Conservation (phyloP, 345 rosid species). For the Eucalyptus melliodora region DNA sequence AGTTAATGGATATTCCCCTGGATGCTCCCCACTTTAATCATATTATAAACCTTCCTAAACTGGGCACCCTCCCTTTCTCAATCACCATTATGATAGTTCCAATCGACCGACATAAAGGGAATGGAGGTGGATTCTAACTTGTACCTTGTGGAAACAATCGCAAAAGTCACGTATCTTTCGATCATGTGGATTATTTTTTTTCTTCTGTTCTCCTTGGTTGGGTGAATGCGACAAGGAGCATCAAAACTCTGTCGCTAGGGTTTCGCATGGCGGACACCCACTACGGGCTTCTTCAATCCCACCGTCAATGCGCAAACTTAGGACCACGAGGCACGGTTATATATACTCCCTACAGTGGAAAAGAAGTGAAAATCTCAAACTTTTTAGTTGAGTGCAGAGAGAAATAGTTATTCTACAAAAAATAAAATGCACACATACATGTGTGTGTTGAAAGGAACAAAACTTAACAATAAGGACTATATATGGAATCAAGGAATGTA, state of each 20-base stretch:
- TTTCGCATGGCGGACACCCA: neutral
- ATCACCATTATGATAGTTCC: neutral
- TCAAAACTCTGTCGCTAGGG: neutral
- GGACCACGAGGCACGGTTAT: neutral
- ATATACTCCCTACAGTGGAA: neutral
- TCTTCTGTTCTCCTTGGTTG: neutral
- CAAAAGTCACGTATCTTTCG: neutral
- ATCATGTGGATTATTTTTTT: neutral
- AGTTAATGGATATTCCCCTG: neutral
- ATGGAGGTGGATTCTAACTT: neutral
- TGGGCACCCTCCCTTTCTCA: neutral
- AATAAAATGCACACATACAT: neutral
- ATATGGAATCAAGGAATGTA: neutral
- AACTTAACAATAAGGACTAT: neutral
- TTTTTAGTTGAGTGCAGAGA: neutral
- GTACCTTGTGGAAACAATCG: neutral
- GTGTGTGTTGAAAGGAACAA: neutral
- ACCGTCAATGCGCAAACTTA: neutral
- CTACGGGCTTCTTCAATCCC: neutral
- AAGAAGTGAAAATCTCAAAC: neutral
- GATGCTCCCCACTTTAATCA: neutral
- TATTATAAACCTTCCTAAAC: neutral
- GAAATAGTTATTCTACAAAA: neutral
- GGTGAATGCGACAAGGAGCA: neutral
- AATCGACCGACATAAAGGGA: neutral